Percentiles rank a stretch among this genome's conserved stretches.
These are phyloP conservation scores for Aegilops tauschii DNA, from an alignment of 176 grass and related monocot genomes.

Conservation along the genomic window DNA sequence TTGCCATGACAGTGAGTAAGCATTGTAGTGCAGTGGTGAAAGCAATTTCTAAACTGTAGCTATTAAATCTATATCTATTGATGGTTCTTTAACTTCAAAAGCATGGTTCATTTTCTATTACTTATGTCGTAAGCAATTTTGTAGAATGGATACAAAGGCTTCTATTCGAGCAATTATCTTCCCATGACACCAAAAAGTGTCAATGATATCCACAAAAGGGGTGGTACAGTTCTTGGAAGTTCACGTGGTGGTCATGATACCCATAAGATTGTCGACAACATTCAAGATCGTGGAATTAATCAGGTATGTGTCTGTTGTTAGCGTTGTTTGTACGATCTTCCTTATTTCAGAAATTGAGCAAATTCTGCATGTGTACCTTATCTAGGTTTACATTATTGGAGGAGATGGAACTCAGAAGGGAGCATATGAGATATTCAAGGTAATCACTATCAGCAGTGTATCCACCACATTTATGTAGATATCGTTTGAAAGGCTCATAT, in stretches of 20 bases:
- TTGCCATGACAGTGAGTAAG: conserved; percentile 9
- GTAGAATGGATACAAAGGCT: conserved; percentile 95
- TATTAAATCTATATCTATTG: background rate
- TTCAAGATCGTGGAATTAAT: conserved; percentile 97
- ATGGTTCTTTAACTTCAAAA: background rate
- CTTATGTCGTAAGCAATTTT: conserved; percentile 12
- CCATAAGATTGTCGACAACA: conserved; percentile 90
- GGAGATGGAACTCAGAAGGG: conserved; percentile 98
- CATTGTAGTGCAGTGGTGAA: background rate
- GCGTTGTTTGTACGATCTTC: background rate
- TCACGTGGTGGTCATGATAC: conserved; percentile 97
- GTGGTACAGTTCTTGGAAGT: conserved; percentile 87
- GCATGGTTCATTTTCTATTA: background rate
- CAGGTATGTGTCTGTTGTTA: conserved; percentile 49
- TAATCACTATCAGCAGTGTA: conserved; percentile 36
- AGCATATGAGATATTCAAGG: conserved; percentile 82
- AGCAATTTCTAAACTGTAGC: background rate
- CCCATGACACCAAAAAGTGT: conserved; percentile 84
- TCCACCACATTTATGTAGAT: background rate
- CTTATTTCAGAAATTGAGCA: background rate
- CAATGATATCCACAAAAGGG: conserved; percentile 94
- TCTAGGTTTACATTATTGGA: conserved; percentile 91
- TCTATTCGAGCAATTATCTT: conserved; percentile 93
- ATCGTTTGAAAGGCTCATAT: background rate
- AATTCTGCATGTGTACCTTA: conserved; percentile 10